Conservation (phyloP, 306 rosid species). For the Morella rubra region DNA sequence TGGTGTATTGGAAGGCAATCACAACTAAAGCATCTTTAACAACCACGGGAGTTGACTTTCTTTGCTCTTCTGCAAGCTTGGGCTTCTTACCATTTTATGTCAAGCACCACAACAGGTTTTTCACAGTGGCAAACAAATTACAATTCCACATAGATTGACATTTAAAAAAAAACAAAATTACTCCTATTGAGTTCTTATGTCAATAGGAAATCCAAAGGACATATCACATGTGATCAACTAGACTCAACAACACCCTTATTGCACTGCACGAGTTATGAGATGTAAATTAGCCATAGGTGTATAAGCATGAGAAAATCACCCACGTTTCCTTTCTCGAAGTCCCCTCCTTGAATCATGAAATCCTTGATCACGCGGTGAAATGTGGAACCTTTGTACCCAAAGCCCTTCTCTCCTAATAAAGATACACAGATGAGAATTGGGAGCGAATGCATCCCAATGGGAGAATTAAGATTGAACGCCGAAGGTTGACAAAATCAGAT, state of each 20-base stretch:
- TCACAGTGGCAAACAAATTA: not conserved
- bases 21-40: not conserved
- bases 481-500: not conserved
- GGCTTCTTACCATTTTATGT: not conserved
- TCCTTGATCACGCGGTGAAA: conserved; percentile 94
- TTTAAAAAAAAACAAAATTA: not conserved
- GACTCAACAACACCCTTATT: not conserved
- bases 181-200: not conserved
- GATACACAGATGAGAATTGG: not conserved
- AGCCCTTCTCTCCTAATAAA: conserved; percentile 84
- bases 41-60: not conserved
- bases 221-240: not conserved
- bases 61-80: not conserved
- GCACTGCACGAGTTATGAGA: conserved; percentile 2
- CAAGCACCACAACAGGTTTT: not conserved
- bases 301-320: conserved; percentile 24
- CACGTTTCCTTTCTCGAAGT: conserved; percentile 91
- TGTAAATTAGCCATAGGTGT: not conserved
- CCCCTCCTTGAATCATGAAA: conserved; percentile 99
- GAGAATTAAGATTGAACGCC: not conserved
- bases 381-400: conserved; percentile 77
- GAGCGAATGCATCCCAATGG: not conserved
- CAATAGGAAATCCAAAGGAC: not conserved
- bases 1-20: not conserved
- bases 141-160: not conserved